phyloP scores from a whole-genome alignment of 2,329 filamentous ascomycete species.

The Microdochium nivale region DNA sequence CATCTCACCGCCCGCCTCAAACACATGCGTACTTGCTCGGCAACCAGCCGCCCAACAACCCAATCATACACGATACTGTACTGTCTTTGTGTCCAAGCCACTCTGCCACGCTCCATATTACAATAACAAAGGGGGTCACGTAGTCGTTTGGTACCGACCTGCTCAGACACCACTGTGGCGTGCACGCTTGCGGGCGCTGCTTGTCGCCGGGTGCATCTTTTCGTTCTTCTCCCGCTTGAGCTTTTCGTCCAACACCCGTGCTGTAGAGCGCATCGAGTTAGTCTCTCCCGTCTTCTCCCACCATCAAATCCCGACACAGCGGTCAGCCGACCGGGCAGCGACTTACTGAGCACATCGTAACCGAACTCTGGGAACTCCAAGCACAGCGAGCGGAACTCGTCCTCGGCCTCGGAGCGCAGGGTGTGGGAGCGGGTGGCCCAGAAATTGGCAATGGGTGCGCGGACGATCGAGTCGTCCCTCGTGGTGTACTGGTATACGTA shows the following conservation, averaged over 20 bases:
- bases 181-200: slow-evolving; percentile 47
- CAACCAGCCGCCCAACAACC: neutral
- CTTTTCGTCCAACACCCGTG: slow-evolving; percentile 57
- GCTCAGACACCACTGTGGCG: slow-evolving; percentile 37
- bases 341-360: slow-evolving; percentile 79
- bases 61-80: neutral
- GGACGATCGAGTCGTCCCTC: slow-evolving; percentile 61
- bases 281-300: slow-evolving; percentile 9
- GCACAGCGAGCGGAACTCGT: slow-evolving; percentile 77
- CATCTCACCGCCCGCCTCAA: no score
- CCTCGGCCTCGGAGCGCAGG: slow-evolving; percentile 75
- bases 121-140: neutral
- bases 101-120: neutral
- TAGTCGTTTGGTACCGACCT: neutral
- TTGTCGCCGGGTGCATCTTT: slow-evolving; percentile 42
- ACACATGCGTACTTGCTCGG: no score
- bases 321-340: neutral
- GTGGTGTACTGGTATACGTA: slow-evolving; percentile 78
- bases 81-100: neutral
- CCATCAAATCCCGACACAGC: neutral
- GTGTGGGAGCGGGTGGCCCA: slow-evolving; percentile 79
- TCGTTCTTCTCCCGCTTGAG: slow-evolving; percentile 55
- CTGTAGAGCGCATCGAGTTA: slow-evolving; percentile 27
- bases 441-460: slow-evolving; percentile 79
- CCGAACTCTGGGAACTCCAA: slow-evolving; percentile 86